Evolutionary conservation across 768 basidiomycete species (phyloP), one percentile per base, ranked within the genome.

Genomic region (Scleroderma bovista): DNA sequence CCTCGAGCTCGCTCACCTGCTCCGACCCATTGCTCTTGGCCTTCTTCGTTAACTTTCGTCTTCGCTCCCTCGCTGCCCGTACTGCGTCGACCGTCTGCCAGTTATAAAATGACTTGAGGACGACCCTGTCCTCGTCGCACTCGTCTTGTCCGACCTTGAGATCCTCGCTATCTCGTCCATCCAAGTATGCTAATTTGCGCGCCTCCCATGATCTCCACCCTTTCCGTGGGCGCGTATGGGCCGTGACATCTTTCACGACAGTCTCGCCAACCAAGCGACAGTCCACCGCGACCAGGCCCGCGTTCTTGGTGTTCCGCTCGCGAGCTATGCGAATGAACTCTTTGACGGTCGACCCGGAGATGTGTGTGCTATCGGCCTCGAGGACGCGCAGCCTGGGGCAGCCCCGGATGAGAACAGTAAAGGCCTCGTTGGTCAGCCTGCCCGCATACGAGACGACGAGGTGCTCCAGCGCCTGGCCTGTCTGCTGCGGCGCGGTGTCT

Each of bases 41-140:
- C 48, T 79, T 70, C 61, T 74, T 72, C 47, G 71, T 69, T 38
- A 73, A 57, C 66, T 80, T 87, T 51, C 80, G 75, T 54, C 80
- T 73, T 71, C 81, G 85, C 73, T 84, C 84, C 60, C 86, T 74
- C 47, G 75, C 77, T 31, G 75, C 70, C 51, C 75, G 75, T 43
- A 91, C 88, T 0, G 82, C 80, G 61, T 92, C 90, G 33, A 93
- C 88, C 10, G 79, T 85, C 72, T 91, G 86, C 86, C 87, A 90
- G 44, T 84, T 81, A 65, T 87, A 85, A 65, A 91, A 93, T 22
- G 85, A 82, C 77, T 91, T 91, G 56, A 93, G 61, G 45, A 88
- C 84, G 22, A 92, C 83, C 22, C 83, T 72, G 60, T 59, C 67
- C 58, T 77, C 75, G 54, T 92, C 89, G 60, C 88, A 89, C 64